Evolutionary conservation across 148 eudicot species (phyloP), one percentile per base, ranked within the genome.

Genomic region (Amaranthus palmeri): DNA sequence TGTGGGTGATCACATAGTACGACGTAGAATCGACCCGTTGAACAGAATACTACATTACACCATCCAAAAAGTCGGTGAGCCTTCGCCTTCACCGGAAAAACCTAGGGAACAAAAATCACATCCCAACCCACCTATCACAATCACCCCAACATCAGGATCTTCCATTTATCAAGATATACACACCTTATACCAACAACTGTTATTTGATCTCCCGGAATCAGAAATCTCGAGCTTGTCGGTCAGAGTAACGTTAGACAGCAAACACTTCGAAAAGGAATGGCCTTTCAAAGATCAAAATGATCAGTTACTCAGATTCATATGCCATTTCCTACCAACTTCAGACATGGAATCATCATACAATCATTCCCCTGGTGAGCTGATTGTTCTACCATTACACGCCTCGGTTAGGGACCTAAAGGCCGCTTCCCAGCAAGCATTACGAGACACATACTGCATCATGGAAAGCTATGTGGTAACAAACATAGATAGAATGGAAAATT

Each of bases 241-340:
- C 54, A 79, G 79, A 17, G 82, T 79, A n/a, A 74, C 91, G 43
- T 49, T 91, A 17, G 86, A 91, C 71, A 81, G 96, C 81, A 93
- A 93, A 43, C 74, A 80, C 57, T 89, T 91, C 56, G 85, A 82
- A 11, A 93, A 93, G 79, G 91, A 87, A 61, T 91, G 92, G 96
- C 87, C 91, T 4, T 82, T 91, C 53, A 57, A 45, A 15, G 98
- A 93, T 61, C 76, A 74, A 18, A 74, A 80, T 7, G 95, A 89
- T 53, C 84, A 89, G 17, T 18, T 77, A 36, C 78, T 93, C 42
- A 81, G 96, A 65, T 93, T 83, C 76, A 68, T 87, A 36, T 91
- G 91, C 75, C 74, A 72, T 2, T 61, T 86, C 10, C 46, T 82
- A 14, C 85, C 82, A 17, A 83, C 78, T 13, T 71, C 84, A 12